Percentiles rank a stretch among this genome's conserved stretches.
Evolutionary conservation across 371 early-diverging fungal genomes (phyloP).

Genomic region (Blastocladiella emersonii): DNA sequence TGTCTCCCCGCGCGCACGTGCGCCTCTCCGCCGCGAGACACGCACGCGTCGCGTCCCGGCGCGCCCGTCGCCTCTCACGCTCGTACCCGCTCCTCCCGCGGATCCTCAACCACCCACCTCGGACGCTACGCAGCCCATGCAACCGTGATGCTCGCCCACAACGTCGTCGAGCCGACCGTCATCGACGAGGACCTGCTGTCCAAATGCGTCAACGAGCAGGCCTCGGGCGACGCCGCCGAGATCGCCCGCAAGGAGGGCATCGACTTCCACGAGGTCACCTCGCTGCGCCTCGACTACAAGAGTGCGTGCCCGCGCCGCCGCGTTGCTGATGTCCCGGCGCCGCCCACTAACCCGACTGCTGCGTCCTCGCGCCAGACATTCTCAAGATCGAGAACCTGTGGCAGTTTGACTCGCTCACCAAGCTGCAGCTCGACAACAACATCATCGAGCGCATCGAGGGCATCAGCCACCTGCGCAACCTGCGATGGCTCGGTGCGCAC

Average conservation of each 20-base stretch:
- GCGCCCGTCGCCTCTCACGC: too few relatives aligned
- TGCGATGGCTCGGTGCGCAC: slow-evolving; percentile 32
- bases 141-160: slow-evolving; percentile 9
- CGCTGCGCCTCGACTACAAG: slow-evolving; percentile 37
- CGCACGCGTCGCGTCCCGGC: too few relatives aligned
- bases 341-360: too few relatives aligned
- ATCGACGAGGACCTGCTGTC: slow-evolving; percentile 33
- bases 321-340: neutral
- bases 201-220: slow-evolving; percentile 31
- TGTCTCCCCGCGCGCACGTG: too few relatives aligned
- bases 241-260: slow-evolving; percentile 32
- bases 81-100: too few relatives aligned
- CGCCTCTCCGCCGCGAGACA: too few relatives aligned
- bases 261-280: slow-evolving; percentile 23
- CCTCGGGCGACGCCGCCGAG: slow-evolving; percentile 28
- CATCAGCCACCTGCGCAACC: slow-evolving; percentile 26
- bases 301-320: slow-evolving; percentile 21
- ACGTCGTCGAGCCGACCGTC: slow-evolving; percentile 33
- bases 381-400: slow-evolving; percentile 41
- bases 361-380: slow-evolving; percentile 21
- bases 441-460: slow-evolving; percentile 42
- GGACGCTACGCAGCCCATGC: too few relatives aligned
- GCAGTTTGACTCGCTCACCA: slow-evolving; percentile 31
- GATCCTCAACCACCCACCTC: too few relatives aligned
- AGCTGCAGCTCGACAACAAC: slow-evolving; percentile 43